These are phyloP conservation scores for Podosphaera fusca DNA, from an alignment of 2,329 filamentous ascomycete species.

Conservation along the genomic window DNA sequence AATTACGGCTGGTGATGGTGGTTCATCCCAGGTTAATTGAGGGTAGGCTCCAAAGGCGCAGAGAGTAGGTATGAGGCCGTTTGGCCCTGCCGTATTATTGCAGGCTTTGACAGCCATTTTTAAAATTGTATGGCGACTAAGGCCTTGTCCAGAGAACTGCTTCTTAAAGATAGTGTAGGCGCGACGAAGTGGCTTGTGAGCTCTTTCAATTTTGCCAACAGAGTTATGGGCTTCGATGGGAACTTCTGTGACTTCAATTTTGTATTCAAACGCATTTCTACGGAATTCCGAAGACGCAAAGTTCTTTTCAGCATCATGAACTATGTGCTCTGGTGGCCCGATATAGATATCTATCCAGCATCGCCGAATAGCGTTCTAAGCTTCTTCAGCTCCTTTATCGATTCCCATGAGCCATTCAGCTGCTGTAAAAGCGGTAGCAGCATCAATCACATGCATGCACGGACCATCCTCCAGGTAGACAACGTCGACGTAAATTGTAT, in stretches of 20 bases:
- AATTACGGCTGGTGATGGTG: background rate
- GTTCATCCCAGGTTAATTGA: background rate
- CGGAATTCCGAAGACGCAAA: background rate
- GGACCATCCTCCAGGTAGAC: background rate
- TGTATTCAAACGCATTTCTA: background rate
- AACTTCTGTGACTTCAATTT: background rate
- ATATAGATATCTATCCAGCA: background rate
- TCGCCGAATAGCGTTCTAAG: background rate
- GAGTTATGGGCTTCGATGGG: background rate
- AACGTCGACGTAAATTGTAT: background rate
- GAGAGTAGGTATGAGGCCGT: background rate
- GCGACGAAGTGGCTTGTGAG: background rate
- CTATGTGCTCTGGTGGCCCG: background rate
- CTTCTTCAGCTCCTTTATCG: background rate
- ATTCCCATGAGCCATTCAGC: background rate
- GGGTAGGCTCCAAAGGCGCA: background rate
- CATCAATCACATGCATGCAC: background rate
- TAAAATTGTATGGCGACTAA: background rate
- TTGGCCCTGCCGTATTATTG: background rate
- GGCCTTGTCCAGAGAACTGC: background rate
- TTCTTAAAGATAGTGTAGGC: background rate
- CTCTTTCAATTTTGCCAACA: background rate
- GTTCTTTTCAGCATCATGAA: conserved; percentile 1
- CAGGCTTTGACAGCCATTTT: background rate
- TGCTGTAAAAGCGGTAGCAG: background rate